Evolutionary conservation across 2,329 filamentous ascomycete species (phyloP), one percentile per base, ranked within the genome.

Genomic region (Beauveria brongniartii): DNA sequence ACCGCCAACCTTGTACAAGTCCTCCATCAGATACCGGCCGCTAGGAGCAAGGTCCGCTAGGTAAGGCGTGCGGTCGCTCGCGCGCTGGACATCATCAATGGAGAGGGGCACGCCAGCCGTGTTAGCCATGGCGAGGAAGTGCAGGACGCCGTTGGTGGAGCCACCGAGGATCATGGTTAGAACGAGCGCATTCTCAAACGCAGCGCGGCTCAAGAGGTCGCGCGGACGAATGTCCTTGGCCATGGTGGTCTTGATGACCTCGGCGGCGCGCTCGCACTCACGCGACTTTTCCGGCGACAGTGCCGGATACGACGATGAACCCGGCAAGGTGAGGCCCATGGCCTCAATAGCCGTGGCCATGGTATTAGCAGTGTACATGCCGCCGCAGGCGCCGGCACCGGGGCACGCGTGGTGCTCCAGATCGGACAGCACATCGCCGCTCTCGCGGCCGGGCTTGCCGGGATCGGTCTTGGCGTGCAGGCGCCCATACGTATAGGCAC

Each of bases 161-260:
- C 92, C 92, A 58, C 92, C 92, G n/a, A 96, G 81, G 3, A 90
- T 88, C 90, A 95, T 96, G 72, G 91, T 94, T 73, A 96, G 85
- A 1, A 93, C 89, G 22, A 96, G 80, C 1, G 92, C 92, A 70
- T 96, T 96, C 72, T 96, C 90, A 63, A 96, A 93, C 0, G 90
- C 85, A 1, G 82, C 82, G 65, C 89, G 90, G 4, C 90, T 95
- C 67, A 96, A 78, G 37, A 96, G 82, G 68, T 94, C 88, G 22
- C 87, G 82, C 0, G 92, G 91, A 0, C 86, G 87, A 65, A 96
- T 92, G 73, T 95, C 87, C 71, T 84, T 85, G 70, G 90, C 88
- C 85, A 96, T 89, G 70, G 89, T 92, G 12, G 83, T 79, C 65
- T 83, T 84, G 75, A 96, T 94, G 30, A 88, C 88, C 40, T 89